These are phyloP conservation scores for Yarrowia divulgata DNA, from an alignment of 805 yeast genomes.

Conservation along the genomic window DNA sequence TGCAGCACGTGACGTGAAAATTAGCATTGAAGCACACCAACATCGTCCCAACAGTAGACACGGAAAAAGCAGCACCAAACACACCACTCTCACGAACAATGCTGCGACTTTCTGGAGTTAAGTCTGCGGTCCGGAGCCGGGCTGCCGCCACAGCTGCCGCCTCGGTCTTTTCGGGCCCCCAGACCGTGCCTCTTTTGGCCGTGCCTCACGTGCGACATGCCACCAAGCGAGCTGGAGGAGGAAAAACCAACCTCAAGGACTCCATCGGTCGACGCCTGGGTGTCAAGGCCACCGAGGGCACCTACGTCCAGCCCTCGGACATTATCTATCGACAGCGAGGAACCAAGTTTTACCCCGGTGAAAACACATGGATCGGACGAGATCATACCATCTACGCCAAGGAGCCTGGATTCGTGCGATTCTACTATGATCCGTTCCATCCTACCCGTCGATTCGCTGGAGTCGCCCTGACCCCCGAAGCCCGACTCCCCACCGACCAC, in stretches of 20 bases:
- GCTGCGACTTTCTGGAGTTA: constrained; percentile 37
- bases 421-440: constrained; percentile 94
- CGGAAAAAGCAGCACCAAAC: not conserved
- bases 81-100: not conserved
- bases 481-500: constrained; percentile 83
- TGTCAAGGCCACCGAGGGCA: constrained; percentile 84
- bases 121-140: constrained; percentile 12
- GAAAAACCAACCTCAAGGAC: constrained; percentile 91
- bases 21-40: not conserved
- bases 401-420: constrained; percentile 93
- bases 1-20: constrained; percentile 22
- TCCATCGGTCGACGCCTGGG: constrained; percentile 96
- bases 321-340: constrained; percentile 95
- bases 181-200: constrained; percentile 40
- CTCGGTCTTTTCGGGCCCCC: constrained; percentile 4
- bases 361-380: constrained; percentile 80
- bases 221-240: constrained; percentile 92
- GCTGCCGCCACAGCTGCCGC: not conserved
- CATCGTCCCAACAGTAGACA: not conserved
- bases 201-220: constrained; percentile 71
- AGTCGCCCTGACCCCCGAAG: constrained; percentile 71
- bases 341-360: constrained; percentile 93
- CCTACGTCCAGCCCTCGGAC: constrained; percentile 78
- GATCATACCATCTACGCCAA: constrained; percentile 91
- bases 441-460: constrained; percentile 92